Conservation (phyloP, 306 rosid species). For the Ochetophila trinervis region DNA sequence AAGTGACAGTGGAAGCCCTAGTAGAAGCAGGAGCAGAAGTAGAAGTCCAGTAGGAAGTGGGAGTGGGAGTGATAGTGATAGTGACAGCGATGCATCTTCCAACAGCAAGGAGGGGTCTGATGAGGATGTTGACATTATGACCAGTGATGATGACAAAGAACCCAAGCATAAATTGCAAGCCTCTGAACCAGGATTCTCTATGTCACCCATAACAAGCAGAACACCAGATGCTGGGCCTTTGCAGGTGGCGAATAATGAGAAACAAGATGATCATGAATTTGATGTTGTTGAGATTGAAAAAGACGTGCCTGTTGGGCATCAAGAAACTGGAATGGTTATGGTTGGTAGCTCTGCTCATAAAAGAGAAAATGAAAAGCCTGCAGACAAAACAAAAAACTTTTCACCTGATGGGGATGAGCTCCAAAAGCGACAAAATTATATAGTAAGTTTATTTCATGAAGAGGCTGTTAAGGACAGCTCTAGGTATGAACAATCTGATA, state of each 20-base stretch:
- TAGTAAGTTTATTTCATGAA: constrained; percentile 70
- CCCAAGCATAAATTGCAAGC: constrained; percentile 52
- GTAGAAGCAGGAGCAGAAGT: constrained; percentile 80
- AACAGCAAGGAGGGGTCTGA: constrained; percentile 91
- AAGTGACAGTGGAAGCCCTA: constrained; percentile 85
- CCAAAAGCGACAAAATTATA: constrained; percentile 54
- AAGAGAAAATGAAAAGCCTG: constrained; percentile 34
- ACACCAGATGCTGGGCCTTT: constrained; percentile 51
- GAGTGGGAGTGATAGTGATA: constrained; percentile 87
- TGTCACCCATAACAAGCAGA: constrained; percentile 41
- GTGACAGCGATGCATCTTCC: constrained; percentile 88
- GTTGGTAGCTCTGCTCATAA: constrained; percentile 26
- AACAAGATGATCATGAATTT: constrained; percentile 59
- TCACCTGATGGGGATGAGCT: constrained; percentile 53
- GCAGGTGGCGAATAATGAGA: constrained; percentile 52
- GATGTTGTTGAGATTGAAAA: constrained; percentile 76
- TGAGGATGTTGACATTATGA: constrained; percentile 93
- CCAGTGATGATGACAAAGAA: constrained; percentile 95
- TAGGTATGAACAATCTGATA: constrained; percentile 65
- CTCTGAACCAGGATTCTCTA: constrained; percentile 44
- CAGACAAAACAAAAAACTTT: constrained; percentile 38
- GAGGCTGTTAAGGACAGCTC: constrained; percentile 46
- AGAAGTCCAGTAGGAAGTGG: constrained; percentile 69
- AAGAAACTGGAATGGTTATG: constrained; percentile 40
- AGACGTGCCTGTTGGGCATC: constrained; percentile 51